Base-by-base conservation (phyloP, 495 filamentous ascomycete species). In the Aspergillus bridgeri region DNA sequence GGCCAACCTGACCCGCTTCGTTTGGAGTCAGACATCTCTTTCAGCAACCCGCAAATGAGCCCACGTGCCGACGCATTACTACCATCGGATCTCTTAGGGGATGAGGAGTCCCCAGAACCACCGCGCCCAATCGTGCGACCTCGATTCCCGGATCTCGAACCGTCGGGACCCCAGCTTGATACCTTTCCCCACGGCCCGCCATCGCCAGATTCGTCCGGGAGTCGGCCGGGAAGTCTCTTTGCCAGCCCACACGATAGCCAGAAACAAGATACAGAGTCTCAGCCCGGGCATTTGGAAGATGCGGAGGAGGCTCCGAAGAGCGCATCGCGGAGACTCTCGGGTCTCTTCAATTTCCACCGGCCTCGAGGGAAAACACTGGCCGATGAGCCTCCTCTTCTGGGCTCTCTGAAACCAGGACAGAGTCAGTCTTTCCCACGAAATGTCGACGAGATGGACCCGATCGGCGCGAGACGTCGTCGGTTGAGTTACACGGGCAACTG, bases 361-460 rank as follows among this genome's bases (percentile, higher is more conserved):
- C 86, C 86, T 58, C 85, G 85, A 56, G 83, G 84, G 13, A 95
- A 93, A 69, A 81, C 83, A 3, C 69, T 80, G 49, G 86, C 89
- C 9, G 82, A 89, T 22, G 85, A 88, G 48, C 82, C 85, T 5
- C 87, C 86, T 17, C 77, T 84, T 44, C 68, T 95, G 19, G 91
- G 91, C 15, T 85, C 83, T 38, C 75, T 96, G 27, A 90, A 89
- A 66, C 74, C 85, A 51, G 82, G 83, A 3, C 89, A 96, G 65
- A 91, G 89, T 65, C 90, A 90, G 63, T 95, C 91, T 11, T 88
- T 93, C 60, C 91, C 91, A 57, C 83, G 84, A 67, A 76, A 83
- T 73, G 58, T 85, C 69, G 79, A 88, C 76, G 64, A 86, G 15
- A 80, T 89, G 25, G 88, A 89, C 62, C 83, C 86, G n/a, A 85